Percentiles rank a stretch among this genome's conserved stretches.
Evolutionary conservation across 441 rosid genomes (phyloP).

Genomic region (Erodium moschatum): DNA sequence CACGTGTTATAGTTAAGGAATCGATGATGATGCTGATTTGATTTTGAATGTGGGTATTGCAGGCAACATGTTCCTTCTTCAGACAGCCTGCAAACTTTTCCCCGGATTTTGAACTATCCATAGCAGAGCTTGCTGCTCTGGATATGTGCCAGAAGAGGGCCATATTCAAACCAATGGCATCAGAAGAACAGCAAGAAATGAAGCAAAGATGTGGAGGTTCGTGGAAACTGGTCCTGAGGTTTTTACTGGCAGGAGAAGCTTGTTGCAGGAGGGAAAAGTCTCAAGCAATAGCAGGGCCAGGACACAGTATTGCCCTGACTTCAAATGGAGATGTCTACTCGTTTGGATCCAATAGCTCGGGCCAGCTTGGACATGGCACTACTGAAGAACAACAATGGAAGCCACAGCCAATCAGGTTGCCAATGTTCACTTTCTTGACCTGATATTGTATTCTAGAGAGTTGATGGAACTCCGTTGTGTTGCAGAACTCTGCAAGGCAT

Average conservation of each 20-base stretch:
- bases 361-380: conserved; percentile 84
- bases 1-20: conserved; percentile 24
- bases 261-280: conserved; percentile 91
- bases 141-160: conserved; percentile 86
- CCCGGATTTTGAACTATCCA: conserved; percentile 62
- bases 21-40: conserved; percentile 53
- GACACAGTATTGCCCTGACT: conserved; percentile 83
- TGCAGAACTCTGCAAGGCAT: conserved; percentile 93
- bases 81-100: conserved; percentile 87
- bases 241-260: conserved; percentile 81
- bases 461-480: conserved; percentile 43
- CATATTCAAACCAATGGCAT: conserved; percentile 70
- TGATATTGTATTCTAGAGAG: conserved; percentile 7
- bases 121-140: conserved; percentile 91
- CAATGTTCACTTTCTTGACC: no score
- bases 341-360: conserved; percentile 74
- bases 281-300: conserved; percentile 87
- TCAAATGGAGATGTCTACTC: conserved; percentile 62
- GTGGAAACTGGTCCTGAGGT: conserved; percentile 85
- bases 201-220: conserved; percentile 87
- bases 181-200: conserved; percentile 54
- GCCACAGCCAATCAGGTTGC: conserved; percentile 69
- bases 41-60: conserved; percentile 36
- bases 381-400: conserved; percentile 59
- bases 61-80: conserved; percentile 93